Base-by-base conservation (phyloP, 1,139 yeast species). In the Candida gigantensis region DNA sequence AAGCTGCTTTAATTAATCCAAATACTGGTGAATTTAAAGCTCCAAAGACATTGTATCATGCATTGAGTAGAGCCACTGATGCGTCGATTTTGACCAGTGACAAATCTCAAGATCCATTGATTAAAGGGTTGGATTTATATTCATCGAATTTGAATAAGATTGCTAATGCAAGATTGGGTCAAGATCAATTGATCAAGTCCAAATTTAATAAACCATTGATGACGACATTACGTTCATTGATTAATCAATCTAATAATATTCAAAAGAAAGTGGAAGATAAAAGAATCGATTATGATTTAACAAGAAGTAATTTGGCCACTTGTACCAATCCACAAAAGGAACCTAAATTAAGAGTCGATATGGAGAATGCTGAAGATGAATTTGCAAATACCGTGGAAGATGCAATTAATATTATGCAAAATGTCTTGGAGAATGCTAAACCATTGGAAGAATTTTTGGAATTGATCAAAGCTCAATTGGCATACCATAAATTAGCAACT, bases 321-420 rank as follows among this genome's bases (percentile, higher is more conserved):
- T 72, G 78, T 49, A 81, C 89, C 20, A 77, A 73, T 53, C 90
- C 95, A 4, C 81, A 81, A 48, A 81, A 81, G 55, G 85, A 83
- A 53, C 86, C 88, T 6, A 81, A 81, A 40, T 77, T 86, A 45
- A 73, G 92, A 49, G 84, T 82, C 34, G 77, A 81, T 45, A 82
- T 87, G 74, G 96, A 88, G 59, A 79, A 82, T 47, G 82, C 90
- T 30, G 96, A 88, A 62, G 96, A 88, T 53, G 94, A 85, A 52
- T 87, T 88, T 59, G 95, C 94, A 31, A 87, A 86, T 48, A 85
- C 92, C 14, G 90, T 89, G 24, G 96, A 88, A 62, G 95, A 85
- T 55, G 95, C 96, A 23, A 88, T 86, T 37, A 72, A 81, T 34
- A 79, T 85, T 44, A 83, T 88, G 92, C 87, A 83, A 65, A 82